Evolutionary conservation across 23 red algal species (phyloP), one percentile per base, ranked within the genome.

Genomic region (Cyanidioschyzon merolae): DNA sequence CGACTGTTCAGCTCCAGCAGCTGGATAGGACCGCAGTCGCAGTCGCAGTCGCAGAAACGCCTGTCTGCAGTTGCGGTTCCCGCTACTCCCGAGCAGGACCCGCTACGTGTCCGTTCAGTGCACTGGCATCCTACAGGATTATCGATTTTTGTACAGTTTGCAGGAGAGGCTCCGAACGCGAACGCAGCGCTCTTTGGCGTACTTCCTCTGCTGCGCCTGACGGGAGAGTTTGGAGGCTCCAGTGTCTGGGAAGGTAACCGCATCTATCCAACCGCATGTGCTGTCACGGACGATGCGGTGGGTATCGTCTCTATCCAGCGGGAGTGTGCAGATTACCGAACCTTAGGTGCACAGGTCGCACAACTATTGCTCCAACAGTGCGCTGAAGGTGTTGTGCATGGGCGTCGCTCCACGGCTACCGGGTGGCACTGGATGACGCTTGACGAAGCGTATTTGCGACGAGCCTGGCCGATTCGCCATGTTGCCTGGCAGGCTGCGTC

Each of bases 1-100:
- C 82, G 94, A 27, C 58, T 98, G 30, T 89, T 91, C 83, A 89
- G 83, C 83, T 90, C 88, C 27, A 78, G 90, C 21, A 85, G 87
- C 37, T 86, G 86, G 40, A 75, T 90, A 25, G 87, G 88, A 29
- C 82, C 80, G 2, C 17, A 40, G 75, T 57, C 30, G 59, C 50
- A 57, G 75, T 31, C 1, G 58, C 75, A 0, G 83, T 68, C 32
- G 26, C 29, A n/a, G 35, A 27, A 41, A 45, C 26, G 15, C 39
- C 32, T 50, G 75, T 1, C n/a, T 1, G 39, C 7, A 57, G 32
- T 41, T 0, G 57, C 1, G 1, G 0, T 24, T 38, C 1, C 34
- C 1, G 1, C 1, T 81, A 17, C 75, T 37, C 40, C 1, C 1
- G 34, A 58, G 38, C n/a, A 16, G 0, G 34, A 21, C 16, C 40